Conservation (phyloP, 371 early-diverging fungal species). For the Apophysomyces trapeziformis region DNA sequence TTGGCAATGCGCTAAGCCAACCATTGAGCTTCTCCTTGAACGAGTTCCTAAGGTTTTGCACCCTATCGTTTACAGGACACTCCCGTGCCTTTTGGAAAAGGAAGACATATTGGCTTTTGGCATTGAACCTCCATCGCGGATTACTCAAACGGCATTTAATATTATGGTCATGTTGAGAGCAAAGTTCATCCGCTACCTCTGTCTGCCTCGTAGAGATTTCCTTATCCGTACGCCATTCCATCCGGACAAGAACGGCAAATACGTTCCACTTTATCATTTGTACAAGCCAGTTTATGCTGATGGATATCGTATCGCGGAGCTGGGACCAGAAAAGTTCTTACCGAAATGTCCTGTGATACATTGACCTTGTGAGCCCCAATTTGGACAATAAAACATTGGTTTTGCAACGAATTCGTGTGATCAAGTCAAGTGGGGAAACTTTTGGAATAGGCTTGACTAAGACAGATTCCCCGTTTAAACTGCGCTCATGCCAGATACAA, state of each 20-base stretch:
- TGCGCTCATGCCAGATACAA: no score
- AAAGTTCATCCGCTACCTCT: slow-evolving; percentile 33
- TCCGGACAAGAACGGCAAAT: slow-evolving; percentile 29
- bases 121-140: slow-evolving; percentile 25
- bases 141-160: slow-evolving; percentile 17
- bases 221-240: slow-evolving; percentile 33
- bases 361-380: neutral
- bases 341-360: slow-evolving; percentile 14
- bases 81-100: slow-evolving; percentile 29
- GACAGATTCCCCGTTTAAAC: no score
- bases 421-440: no score
- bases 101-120: slow-evolving; percentile 35
- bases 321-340: slow-evolving; percentile 44
- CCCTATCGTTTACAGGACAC: slow-evolving; percentile 20
- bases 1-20: slow-evolving; percentile 31
- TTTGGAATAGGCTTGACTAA: no score
- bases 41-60: slow-evolving; percentile 30
- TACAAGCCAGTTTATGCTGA: slow-evolving; percentile 33
- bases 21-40: slow-evolving; percentile 33
- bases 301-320: slow-evolving; percentile 42
- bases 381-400: neutral
- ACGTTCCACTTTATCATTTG: slow-evolving; percentile 33
- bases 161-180: slow-evolving; percentile 26
- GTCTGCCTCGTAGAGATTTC: slow-evolving; percentile 32
- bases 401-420: neutral